Evolutionary conservation across 176 grass and related monocot genomes (phyloP).

Genomic region (Guadua angustifolia): DNA sequence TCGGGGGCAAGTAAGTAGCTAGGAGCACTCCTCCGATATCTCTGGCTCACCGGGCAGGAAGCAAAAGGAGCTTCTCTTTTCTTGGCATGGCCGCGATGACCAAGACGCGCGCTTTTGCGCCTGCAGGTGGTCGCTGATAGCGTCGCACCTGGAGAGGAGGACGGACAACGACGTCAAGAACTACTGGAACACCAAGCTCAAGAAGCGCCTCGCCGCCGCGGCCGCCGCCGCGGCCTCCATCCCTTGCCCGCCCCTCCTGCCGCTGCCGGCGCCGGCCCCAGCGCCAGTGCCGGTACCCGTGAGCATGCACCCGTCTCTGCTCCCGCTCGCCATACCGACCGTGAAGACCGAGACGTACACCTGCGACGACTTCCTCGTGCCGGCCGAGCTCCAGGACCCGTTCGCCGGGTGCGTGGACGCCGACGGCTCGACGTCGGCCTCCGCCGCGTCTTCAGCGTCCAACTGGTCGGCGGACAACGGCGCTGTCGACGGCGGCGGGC

Average conservation of each 20-base stretch:
- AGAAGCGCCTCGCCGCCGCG: constrained; percentile 56
- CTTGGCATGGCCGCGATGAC: neutral
- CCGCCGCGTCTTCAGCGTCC: constrained; percentile 48
- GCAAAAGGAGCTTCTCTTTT: neutral
- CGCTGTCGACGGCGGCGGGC: neutral
- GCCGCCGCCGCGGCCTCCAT: neutral
- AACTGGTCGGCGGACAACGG: constrained; percentile 47
- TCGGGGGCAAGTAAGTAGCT: constrained; percentile 72
- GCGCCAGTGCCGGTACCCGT: neutral
- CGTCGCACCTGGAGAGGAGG: constrained; percentile 66
- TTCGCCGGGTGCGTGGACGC: neutral
- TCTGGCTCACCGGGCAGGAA: neutral
- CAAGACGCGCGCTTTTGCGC: neutral
- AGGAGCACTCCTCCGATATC: neutral
- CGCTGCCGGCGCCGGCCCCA: neutral
- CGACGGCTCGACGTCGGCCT: constrained; percentile 42
- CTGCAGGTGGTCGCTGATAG: constrained; percentile 81
- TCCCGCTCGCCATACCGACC: constrained; percentile 50
- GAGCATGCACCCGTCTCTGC: constrained; percentile 2
- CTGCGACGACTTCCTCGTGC: constrained; percentile 66
- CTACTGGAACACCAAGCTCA: constrained; percentile 98
- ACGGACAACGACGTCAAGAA: constrained; percentile 98
- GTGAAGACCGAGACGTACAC: constrained; percentile 75
- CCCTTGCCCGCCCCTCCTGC: neutral
- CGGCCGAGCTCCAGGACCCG: constrained; percentile 36